A percentile compares a stretch with the other conserved stretches of the same genome.
Conservation (phyloP, 192 early-diverging fungal genomes). For the Gamsiella multidivaricata region DNA sequence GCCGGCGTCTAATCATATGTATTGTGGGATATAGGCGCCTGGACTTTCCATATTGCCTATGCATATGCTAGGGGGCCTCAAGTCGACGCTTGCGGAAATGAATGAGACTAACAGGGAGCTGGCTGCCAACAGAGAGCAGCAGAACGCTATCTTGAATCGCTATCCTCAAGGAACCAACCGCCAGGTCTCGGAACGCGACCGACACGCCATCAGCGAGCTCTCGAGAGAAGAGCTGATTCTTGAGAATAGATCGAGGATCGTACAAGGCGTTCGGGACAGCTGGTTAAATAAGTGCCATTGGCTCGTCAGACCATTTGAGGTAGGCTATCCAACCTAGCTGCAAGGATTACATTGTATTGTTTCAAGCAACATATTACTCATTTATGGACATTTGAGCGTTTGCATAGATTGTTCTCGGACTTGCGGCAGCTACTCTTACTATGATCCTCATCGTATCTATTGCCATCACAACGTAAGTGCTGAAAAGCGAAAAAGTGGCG, state of each 20-base stretch:
- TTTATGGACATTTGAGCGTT: background rate
- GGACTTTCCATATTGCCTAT: constrained; percentile 41
- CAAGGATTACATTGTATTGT: too few relatives aligned
- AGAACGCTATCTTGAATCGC: constrained; percentile 35
- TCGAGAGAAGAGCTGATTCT: constrained; percentile 35
- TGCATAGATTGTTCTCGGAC: constrained; percentile 26
- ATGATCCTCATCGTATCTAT: constrained; percentile 31
- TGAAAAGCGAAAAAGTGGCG: too few relatives aligned
- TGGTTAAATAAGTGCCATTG: constrained; percentile 35
- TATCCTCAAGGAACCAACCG: constrained; percentile 16
- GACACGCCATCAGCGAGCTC: constrained; percentile 20
- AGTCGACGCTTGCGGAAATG: constrained; percentile 32
- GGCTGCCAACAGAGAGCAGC: constrained; percentile 35
- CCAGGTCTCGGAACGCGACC: constrained; percentile 36
- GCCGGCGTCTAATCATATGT: constrained; percentile 17
- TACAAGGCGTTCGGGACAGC: constrained; percentile 29
- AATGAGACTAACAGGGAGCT: constrained; percentile 28
- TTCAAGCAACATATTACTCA: background rate
- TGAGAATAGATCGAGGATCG: constrained; percentile 35
- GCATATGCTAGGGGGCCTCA: constrained; percentile 34
- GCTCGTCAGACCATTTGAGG: constrained; percentile 37
- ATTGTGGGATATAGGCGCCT: constrained; percentile 29
- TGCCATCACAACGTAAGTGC: constrained; percentile 29
- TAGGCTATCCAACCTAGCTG: background rate
- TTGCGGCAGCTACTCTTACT: constrained; percentile 26